These are phyloP conservation scores for Tetracentron sinense DNA, from an alignment of 164 flowering plant genomes.

Conservation along the genomic window DNA sequence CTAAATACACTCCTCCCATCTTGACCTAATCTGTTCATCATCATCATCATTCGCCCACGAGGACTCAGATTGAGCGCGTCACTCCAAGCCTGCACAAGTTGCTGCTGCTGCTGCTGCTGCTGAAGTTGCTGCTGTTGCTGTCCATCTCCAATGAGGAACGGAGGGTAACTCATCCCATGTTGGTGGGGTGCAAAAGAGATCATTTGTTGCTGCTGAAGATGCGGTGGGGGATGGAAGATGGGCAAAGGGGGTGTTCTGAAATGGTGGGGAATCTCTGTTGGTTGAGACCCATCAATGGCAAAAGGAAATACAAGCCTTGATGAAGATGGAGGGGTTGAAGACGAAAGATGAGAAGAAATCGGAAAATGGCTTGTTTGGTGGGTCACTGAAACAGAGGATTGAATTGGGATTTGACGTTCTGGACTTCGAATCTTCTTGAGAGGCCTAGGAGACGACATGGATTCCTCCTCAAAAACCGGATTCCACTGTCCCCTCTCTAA, in stretches of 20 bases:
- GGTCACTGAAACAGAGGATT: constrained; percentile 8
- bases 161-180: constrained; percentile 20
- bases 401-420: constrained; percentile 31
- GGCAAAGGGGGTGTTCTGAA: constrained; percentile 15
- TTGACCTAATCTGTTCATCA: constrained; percentile 57
- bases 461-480: constrained; percentile 55
- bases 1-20: constrained; percentile 31
- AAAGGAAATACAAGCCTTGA: constrained; percentile 57
- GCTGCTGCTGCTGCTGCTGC: constrained; percentile 51
- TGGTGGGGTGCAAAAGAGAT: constrained; percentile 57
- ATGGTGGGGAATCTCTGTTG: constrained; percentile 21
- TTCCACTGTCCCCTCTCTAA: constrained; percentile 40
- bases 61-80: constrained; percentile 70
- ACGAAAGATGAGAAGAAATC: neutral
- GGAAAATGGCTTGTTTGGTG: constrained; percentile 19
- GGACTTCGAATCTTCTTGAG: constrained; percentile 69
- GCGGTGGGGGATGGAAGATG: constrained; percentile 11
- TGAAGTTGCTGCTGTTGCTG: constrained; percentile 1
- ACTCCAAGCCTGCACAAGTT: constrained; percentile 67
- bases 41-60: constrained; percentile 73
- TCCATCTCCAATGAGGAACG: constrained; percentile 24
- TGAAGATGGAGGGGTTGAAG: constrained; percentile 13
- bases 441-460: constrained; percentile 54
- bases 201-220: constrained; percentile 37
- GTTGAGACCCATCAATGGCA: constrained; percentile 45